These are phyloP conservation scores for Boeremia exigua DNA, from an alignment of 2,329 filamentous ascomycete species.

Conservation along the genomic window DNA sequence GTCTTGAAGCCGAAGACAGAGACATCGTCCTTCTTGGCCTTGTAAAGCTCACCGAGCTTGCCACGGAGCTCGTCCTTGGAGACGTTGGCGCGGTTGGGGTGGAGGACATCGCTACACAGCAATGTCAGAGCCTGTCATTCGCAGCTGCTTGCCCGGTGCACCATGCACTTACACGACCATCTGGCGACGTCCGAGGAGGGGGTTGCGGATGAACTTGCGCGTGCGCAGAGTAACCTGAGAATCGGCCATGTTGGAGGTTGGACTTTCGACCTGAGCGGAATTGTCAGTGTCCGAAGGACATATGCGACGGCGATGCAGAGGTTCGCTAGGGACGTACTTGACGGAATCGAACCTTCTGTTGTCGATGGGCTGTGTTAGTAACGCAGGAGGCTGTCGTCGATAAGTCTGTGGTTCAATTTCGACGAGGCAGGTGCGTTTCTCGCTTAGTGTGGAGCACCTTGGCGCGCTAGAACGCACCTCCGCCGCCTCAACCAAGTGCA, in stretches of 20 bases:
- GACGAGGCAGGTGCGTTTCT: slow-evolving; percentile 15
- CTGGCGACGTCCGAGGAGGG: slow-evolving; percentile 97
- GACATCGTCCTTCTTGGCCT: slow-evolving; percentile 96
- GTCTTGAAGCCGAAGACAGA: slow-evolving; percentile 98
- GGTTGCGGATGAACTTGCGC: slow-evolving; percentile 99
- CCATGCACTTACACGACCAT: slow-evolving; percentile 85
- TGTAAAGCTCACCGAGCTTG: slow-evolving; percentile 96
- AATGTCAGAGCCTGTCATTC: slow-evolving; percentile 38
- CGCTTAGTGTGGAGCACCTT: slow-evolving; percentile 13
- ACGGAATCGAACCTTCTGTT: slow-evolving; percentile 44
- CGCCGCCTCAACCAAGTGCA: neutral
- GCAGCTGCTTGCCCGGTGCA: slow-evolving; percentile 19
- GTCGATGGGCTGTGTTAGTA: slow-evolving; percentile 34
- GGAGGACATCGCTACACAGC: slow-evolving; percentile 88
- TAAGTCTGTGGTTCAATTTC: slow-evolving; percentile 4
- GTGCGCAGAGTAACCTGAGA: slow-evolving; percentile 71
- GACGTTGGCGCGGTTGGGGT: slow-evolving; percentile 98
- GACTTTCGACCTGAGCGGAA: slow-evolving; percentile 38
- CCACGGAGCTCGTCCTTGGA: slow-evolving; percentile 97
- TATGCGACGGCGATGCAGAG: slow-evolving; percentile 11
- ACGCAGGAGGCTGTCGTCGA: slow-evolving; percentile 24
- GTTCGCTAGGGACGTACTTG: slow-evolving; percentile 36
- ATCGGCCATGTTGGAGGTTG: slow-evolving; percentile 78
- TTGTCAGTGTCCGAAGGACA: slow-evolving; percentile 24
- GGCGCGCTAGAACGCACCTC: slow-evolving; percentile 10